Percentiles rank a stretch among this genome's conserved stretches.
Evolutionary conservation across 1,284 basidiomycete species (phyloP).

Genomic region (Vanrija humicola): DNA sequence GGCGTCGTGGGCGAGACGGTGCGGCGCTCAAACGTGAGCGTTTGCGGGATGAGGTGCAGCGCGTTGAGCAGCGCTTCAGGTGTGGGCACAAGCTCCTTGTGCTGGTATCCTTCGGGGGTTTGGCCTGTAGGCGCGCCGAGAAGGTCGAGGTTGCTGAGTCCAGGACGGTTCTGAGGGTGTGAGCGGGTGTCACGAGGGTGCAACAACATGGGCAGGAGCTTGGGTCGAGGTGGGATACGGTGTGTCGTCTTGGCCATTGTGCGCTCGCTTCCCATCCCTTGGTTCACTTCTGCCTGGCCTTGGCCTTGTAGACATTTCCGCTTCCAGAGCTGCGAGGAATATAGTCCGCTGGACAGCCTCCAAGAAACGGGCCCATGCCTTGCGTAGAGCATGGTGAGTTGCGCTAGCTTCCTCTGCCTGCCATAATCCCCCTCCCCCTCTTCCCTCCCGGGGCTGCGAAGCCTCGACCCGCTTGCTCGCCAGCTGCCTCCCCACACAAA

Average conservation of each 20-base stretch:
- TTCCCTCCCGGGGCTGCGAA: neutral
- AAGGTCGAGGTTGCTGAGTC: neutral
- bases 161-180: neutral
- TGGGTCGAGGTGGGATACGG: too few relatives aligned
- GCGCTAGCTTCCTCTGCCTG: too few relatives aligned
- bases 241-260: too few relatives aligned
- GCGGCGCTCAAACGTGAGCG: slow-evolving; percentile 27
- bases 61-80: slow-evolving; percentile 21
- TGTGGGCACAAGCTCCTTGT: neutral
- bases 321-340: too few relatives aligned
- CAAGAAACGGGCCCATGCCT: too few relatives aligned
- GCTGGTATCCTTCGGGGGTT: neutral
- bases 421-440: neutral
- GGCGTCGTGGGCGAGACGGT: slow-evolving; percentile 28
- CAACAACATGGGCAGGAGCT: too few relatives aligned
- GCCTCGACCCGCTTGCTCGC: too few relatives aligned
- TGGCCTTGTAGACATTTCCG: too few relatives aligned
- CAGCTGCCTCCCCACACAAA: neutral
- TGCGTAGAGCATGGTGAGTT: too few relatives aligned
- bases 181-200: neutral
- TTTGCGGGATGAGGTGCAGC: slow-evolving; percentile 23
- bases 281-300: too few relatives aligned
- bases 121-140: neutral
- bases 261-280: too few relatives aligned
- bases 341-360: too few relatives aligned